Conservation (phyloP, 129 eudicot species). For the Ambrosia artemisiifolia region DNA sequence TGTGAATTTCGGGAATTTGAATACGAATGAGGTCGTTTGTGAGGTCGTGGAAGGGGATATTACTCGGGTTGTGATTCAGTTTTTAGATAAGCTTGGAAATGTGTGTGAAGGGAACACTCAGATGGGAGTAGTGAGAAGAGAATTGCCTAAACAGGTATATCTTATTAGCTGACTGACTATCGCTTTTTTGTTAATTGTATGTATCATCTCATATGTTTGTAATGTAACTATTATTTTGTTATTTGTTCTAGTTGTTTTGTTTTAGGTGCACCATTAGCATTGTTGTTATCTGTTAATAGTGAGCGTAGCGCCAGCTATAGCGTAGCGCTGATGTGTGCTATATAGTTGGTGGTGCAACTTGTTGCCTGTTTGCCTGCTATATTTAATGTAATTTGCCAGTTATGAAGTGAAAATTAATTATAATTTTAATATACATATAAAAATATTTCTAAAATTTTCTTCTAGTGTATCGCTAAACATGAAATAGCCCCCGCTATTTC, state of each 20-base stretch:
- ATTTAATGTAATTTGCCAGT: too few species aligned
- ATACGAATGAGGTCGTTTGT: slow-evolving; percentile 79
- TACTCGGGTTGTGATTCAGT: slow-evolving; percentile 70
- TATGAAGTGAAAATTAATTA: too few species aligned
- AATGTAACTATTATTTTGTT: background rate
- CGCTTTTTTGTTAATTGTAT: background rate
- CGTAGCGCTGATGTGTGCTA: too few species aligned
- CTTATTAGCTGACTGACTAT: background rate
- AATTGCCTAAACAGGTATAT: slow-evolving; percentile 69
- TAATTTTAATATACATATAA: too few species aligned
- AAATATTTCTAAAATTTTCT: too few species aligned
- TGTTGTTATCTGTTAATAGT: too few species aligned
- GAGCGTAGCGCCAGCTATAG: too few species aligned
- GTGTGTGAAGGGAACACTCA: slow-evolving; percentile 85
- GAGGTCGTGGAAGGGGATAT: slow-evolving; percentile 98
- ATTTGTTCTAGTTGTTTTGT: background rate
- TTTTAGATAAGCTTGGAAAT: slow-evolving; percentile 92
- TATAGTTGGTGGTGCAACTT: too few species aligned
- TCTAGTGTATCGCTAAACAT: too few species aligned
- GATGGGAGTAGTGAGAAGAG: slow-evolving; percentile 60
- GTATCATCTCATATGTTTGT: background rate
- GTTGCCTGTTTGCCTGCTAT: too few species aligned
- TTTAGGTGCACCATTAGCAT: background rate
- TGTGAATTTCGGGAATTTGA: slow-evolving; percentile 85
- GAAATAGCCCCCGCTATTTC: too few species aligned